Evolutionary conservation across 345 rosid species (phyloP), one percentile per base, ranked within the genome.

Genomic region (Arabidopsis thaliana): DNA sequence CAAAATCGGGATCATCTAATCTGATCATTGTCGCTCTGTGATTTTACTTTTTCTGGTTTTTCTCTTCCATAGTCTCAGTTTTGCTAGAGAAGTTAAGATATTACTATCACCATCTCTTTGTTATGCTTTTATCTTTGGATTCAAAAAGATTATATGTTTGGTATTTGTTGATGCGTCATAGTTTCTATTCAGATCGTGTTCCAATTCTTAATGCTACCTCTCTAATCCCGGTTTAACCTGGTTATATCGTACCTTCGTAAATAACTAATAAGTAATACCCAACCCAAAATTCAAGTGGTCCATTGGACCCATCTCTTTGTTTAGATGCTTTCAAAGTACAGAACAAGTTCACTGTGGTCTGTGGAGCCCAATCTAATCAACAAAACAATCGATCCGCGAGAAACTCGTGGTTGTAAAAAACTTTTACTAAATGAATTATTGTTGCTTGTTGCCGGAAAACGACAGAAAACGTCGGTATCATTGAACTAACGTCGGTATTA

Each of bases 1-100:
- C 90, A 94, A 94, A 79, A 94, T 94, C 46, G 98, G 98, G 5
- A 90, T 94, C 67, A 92, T 92, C 63, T 94, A 85, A 81, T 16
- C 82, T 5, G 10, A 42, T 52, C 44, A 7, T 20, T 1, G 0
- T 9, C 23, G 9, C 11, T 45, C 50, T 52, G 25, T 37, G 34
- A 2, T 70, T n/a, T 76, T 32, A 28, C 48, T 25, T 64, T 46
- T 71, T 58, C 24, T 38, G 44, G 28, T 46, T 56, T 44, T 44
- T 42, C 11, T 28, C 20, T 70, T 53, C 38, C 53, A 4, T 71
- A 62, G 76, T 71, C 38, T 46, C 77, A 77, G 66, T 77, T 77
- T 71, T 70, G 80, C 38, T 77, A 77, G 80, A 70, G 24, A 34
- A 49, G 14, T 69, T 44, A 41, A 36, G 79, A 77, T 69, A 10